These are phyloP conservation scores for Colletotrichum sp. DNA, from an alignment of 2,329 filamentous ascomycete genomes.

Conservation along the genomic window DNA sequence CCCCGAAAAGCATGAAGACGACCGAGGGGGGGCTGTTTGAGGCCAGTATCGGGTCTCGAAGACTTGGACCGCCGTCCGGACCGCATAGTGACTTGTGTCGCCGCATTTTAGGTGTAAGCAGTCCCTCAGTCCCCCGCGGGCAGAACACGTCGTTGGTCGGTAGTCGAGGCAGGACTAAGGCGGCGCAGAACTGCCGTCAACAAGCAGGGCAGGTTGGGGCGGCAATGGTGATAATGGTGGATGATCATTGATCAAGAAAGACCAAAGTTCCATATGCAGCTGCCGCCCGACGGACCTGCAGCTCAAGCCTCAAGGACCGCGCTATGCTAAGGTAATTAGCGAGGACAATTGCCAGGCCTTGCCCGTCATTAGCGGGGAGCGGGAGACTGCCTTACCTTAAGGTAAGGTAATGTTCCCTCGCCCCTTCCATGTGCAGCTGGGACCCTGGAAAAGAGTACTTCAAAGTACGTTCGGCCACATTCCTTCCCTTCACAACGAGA, in stretches of 20 bases:
- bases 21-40: conserved; percentile 17
- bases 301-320: neutral
- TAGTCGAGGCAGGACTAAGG: neutral
- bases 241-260: neutral
- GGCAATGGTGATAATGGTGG: neutral
- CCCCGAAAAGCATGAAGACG: neutral
- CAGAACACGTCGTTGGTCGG: neutral
- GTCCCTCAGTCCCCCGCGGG: neutral
- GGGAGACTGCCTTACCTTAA: neutral
- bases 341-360: neutral
- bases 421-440: neutral
- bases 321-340: neutral
- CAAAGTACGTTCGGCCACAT: neutral
- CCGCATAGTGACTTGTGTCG: neutral
- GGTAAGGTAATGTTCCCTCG: neutral
- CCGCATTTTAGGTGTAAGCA: neutral
- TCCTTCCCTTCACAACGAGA: neutral
- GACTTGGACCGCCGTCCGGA: neutral
- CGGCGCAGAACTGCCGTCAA: neutral
- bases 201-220: neutral
- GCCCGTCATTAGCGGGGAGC: neutral
- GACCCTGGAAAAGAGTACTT: conserved; percentile 4
- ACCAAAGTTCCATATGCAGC: neutral
- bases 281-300: neutral
- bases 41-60: conserved; percentile 10